Conservation (phyloP, 1,284 basidiomycete genomes). For the Ceratobasidium papillatum region DNA sequence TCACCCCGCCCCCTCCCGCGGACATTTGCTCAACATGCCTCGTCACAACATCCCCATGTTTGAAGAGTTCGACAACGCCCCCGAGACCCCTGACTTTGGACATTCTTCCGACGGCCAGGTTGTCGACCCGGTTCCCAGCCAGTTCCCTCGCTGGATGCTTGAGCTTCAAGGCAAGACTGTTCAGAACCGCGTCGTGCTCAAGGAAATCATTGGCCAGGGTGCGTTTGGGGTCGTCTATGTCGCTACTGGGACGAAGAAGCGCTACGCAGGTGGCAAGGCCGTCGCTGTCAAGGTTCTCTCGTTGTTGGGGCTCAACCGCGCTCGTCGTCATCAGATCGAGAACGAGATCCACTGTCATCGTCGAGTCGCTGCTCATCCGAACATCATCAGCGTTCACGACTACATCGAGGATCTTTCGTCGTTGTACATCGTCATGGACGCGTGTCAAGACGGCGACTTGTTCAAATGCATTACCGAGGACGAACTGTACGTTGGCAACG, state of each 20-base stretch:
- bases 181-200: slow-evolving; percentile 73
- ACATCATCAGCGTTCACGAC: slow-evolving; percentile 89
- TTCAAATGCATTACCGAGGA: slow-evolving; percentile 52
- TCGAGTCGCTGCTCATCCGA: slow-evolving; percentile 74
- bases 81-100: slow-evolving; percentile 11
- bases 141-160: slow-evolving; percentile 28
- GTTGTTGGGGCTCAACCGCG: slow-evolving; percentile 66
- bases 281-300: slow-evolving; percentile 89
- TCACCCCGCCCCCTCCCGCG: slow-evolving; percentile 7
- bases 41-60: background rate
- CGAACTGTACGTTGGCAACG: slow-evolving; percentile 60
- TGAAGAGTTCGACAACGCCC: slow-evolving; percentile 5
- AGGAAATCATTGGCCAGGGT: slow-evolving; percentile 90
- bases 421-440: slow-evolving; percentile 65
- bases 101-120: slow-evolving; percentile 71
- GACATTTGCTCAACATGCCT: slow-evolving; percentile 22
- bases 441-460: slow-evolving; percentile 64
- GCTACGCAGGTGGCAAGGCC: slow-evolving; percentile 55
- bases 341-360: slow-evolving; percentile 70
- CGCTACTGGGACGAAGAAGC: slow-evolving; percentile 65
- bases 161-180: slow-evolving; percentile 14
- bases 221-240: slow-evolving; percentile 97
- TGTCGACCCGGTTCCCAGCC: too few species aligned
- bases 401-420: slow-evolving; percentile 76
- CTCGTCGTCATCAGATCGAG: slow-evolving; percentile 82